Evolutionary conservation across 2,329 filamentous ascomycete genomes (phyloP).

Genomic region (Zarea fungicola): DNA sequence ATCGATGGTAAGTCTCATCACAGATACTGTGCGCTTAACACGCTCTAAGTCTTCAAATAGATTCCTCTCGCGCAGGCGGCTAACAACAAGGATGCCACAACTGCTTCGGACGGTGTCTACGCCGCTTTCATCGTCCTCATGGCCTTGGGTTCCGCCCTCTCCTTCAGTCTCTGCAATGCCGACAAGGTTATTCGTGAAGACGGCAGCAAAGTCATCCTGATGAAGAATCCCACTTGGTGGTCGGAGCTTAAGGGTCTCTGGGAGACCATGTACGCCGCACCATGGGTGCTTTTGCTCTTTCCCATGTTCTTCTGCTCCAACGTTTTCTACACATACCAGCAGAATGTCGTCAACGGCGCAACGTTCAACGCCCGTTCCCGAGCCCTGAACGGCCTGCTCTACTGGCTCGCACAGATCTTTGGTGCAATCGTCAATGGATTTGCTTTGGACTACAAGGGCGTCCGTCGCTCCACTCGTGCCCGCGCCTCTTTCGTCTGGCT

Average conservation of each 20-base stretch:
- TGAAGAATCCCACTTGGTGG: constrained; percentile 84
- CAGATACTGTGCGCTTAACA: too few relatives aligned
- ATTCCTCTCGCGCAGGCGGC: constrained; percentile 72
- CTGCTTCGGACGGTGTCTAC: constrained; percentile 75
- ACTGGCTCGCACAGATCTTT: constrained; percentile 53
- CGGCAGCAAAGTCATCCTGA: constrained; percentile 74
- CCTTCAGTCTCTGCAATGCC: constrained; percentile 66
- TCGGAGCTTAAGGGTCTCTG: constrained; percentile 67
- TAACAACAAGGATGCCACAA: constrained; percentile 36
- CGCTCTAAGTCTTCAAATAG: constrained; percentile 18
- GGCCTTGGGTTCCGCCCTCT: constrained; percentile 62
- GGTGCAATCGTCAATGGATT: constrained; percentile 44
- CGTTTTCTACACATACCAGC: constrained; percentile 53
- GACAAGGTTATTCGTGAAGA: constrained; percentile 69
- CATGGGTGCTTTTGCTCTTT: constrained; percentile 52
- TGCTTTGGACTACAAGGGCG: constrained; percentile 36
- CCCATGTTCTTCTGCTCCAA: constrained; percentile 53
- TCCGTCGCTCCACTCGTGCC: constrained; percentile 42
- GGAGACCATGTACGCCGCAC: constrained; percentile 61
- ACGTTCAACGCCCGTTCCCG: constrained; percentile 51
- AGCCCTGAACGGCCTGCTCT: constrained; percentile 49
- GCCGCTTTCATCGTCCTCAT: constrained; percentile 82
- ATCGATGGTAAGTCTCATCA: constrained; percentile 43
- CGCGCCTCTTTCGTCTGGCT: constrained; percentile 40
- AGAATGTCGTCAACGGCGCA: constrained; percentile 49